Conservation (phyloP, 306 rosid species). For the Fragaria nilgerrensis region DNA sequence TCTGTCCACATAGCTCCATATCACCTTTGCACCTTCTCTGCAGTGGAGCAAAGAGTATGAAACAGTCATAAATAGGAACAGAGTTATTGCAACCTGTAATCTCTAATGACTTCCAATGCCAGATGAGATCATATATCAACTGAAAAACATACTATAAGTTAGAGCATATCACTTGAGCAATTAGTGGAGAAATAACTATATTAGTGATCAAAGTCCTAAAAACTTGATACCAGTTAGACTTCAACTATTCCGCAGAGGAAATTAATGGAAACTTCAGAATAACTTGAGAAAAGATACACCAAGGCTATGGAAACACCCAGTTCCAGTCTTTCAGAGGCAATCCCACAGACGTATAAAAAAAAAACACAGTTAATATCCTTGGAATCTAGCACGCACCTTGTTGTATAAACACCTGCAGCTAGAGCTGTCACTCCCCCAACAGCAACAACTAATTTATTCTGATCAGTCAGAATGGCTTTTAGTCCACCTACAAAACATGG, state of each 20-base stretch:
- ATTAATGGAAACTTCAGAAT: background rate
- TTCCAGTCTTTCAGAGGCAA: constrained; percentile 1
- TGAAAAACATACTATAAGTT: background rate
- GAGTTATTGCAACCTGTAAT: constrained; percentile 2
- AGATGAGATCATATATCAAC: background rate
- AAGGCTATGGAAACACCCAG: background rate
- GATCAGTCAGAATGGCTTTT: constrained; percentile 90
- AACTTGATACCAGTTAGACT: background rate
- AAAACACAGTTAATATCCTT: background rate
- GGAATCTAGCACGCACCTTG: constrained; percentile 51
- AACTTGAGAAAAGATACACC: background rate
- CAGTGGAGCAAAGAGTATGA: constrained; percentile 22
- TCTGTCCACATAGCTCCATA: constrained; percentile 98
- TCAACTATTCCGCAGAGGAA: background rate
- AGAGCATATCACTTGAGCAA: background rate
- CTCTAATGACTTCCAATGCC: background rate
- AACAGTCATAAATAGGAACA: background rate
- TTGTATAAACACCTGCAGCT: constrained; percentile 95
- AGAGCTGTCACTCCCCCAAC: constrained; percentile 97
- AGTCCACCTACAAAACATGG: constrained; percentile 74
- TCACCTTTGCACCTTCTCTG: constrained; percentile 98
- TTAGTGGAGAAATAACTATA: background rate
- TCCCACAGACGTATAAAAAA: background rate
- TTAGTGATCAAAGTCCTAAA: background rate
- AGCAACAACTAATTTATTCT: constrained; percentile 91